phyloP scores from a whole-genome alignment of 1,284 basidiomycete genomes.

The Trichosporon coremiiforme region DNA sequence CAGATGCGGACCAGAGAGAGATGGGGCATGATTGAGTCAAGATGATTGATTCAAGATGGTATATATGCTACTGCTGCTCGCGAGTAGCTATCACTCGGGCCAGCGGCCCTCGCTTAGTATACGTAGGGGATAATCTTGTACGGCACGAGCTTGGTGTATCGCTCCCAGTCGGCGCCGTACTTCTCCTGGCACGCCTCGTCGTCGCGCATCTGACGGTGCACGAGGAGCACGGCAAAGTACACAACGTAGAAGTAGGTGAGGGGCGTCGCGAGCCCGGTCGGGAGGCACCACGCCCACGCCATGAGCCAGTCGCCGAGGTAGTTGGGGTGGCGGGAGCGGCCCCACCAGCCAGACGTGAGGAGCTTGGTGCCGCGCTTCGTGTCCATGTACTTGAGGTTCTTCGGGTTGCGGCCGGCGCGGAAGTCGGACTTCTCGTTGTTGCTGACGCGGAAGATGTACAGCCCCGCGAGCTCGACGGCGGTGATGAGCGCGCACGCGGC shows the following conservation, averaged over 20 bases:
- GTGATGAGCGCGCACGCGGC: conserved; percentile 67
- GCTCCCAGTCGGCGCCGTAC: conserved; percentile 85
- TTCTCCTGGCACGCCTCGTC: conserved; percentile 89
- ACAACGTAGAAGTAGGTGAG: conserved; percentile 94
- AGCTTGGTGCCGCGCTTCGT: conserved; percentile 88
- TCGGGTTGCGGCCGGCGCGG: conserved; percentile 88
- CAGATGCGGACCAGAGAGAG: no score
- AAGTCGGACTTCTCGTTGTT: conserved; percentile 98
- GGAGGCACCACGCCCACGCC: conserved; percentile 75
- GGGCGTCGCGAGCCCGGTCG: conserved; percentile 87
- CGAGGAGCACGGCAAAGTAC: conserved; percentile 86
- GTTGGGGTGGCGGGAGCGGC: conserved; percentile 87
- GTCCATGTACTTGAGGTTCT: conserved; percentile 81
- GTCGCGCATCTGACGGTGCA: conserved; percentile 88
- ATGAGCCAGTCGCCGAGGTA: conserved; percentile 67
- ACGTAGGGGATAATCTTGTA: conserved; percentile 87
- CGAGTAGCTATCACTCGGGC: no score
- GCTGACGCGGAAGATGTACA: conserved; percentile 85
- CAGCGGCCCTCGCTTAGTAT: neutral
- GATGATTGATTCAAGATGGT: neutral
- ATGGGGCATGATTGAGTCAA: no score
- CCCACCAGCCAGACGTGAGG: conserved; percentile 97
- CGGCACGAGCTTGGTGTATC: conserved; percentile 75
- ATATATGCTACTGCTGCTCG: conserved; percentile 28
- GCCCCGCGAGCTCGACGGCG: conserved; percentile 72